Evolutionary conservation across 805 yeast genomes (phyloP), one percentile per base, ranked within the genome.

Genomic region (Pichia rugopelliculosa): DNA sequence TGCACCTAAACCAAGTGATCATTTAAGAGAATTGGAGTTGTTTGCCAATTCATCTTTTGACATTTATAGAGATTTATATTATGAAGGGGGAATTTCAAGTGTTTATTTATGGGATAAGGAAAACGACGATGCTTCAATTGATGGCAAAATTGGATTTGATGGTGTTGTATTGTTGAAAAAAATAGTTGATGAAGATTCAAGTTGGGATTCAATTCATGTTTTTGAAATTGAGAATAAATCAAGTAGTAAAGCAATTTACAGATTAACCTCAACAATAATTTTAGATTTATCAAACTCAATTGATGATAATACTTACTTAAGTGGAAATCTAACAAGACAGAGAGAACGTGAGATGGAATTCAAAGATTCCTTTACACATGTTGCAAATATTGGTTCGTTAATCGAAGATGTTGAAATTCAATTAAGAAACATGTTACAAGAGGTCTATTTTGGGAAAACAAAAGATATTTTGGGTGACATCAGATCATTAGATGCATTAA

Each of bases 181-280:
- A 65, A 50, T 65, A 33, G 59, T 56, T 45, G 74, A 71, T 43
- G 67, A 79, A 5, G 56, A 59, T 18, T 86, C 90, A 13, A 71
- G 74, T 44, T 91, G 99, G 99, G 96, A 93, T 65, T 80, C 93
- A 46, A 86, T 91, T 53, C 98, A 91, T 64, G 98, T 91, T 10
- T 77, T 93, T 55, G 97, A 91, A 64, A 82, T 83, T 9, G 65
- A 64, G 8, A 73, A 74, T 0, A 72, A 69, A 40, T 55, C 66
- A 7, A 50, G 63, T 3, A 70, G 74, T 18, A 50, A 58, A 11
- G 73, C 76, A 8, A 60, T 60, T 20, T 93, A 91, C 64, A 81
- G 82, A 54, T 68, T 91, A 51, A 91, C 98, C 3, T 81, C 96
- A 1, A 87, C 97, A 0, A 85, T 93, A 36, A 87, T 93, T 42